Evolutionary conservation across 2,329 filamentous ascomycete genomes (phyloP).

Genomic region (Penicillium brevicompactum): DNA sequence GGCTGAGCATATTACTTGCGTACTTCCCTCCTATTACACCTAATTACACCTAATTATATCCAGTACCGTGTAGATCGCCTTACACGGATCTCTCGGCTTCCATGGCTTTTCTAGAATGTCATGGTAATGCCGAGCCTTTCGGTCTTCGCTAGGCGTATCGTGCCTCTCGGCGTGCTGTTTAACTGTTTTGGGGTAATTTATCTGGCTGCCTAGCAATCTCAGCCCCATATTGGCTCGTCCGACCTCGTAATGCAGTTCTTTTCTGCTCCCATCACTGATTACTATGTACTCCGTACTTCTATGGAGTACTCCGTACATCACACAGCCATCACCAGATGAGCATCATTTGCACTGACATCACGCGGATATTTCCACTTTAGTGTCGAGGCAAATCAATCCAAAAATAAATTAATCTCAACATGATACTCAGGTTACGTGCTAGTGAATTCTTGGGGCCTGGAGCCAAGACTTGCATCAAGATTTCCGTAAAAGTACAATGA

Average conservation of each 20-base stretch:
- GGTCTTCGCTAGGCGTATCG: neutral
- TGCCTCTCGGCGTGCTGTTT: neutral
- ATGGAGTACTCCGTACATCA: neutral
- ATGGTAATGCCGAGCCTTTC: neutral
- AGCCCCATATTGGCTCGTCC: conserved; percentile 1
- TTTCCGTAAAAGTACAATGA: neutral
- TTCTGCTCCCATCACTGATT: neutral
- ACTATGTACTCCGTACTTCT: neutral
- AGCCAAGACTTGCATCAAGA: neutral
- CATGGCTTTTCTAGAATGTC: conserved; percentile 16
- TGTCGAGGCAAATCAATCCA: no score
- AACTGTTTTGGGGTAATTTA: neutral
- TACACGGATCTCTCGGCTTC: conserved; percentile 16
- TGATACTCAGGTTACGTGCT: neutral
- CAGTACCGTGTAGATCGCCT: neutral
- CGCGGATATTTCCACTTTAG: neutral
- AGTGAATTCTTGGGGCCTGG: neutral
- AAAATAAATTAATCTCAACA: neutral
- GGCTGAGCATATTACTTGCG: neutral
- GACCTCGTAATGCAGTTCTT: neutral
- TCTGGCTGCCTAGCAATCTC: conserved; percentile 8
- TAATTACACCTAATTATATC: neutral
- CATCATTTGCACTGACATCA: neutral
- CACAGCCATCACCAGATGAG: neutral
- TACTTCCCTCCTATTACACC: no score